Percentiles rank a stretch among this genome's conserved stretches.
Conservation (phyloP, 768 basidiomycete species). For the Lactifluus piperatus region DNA sequence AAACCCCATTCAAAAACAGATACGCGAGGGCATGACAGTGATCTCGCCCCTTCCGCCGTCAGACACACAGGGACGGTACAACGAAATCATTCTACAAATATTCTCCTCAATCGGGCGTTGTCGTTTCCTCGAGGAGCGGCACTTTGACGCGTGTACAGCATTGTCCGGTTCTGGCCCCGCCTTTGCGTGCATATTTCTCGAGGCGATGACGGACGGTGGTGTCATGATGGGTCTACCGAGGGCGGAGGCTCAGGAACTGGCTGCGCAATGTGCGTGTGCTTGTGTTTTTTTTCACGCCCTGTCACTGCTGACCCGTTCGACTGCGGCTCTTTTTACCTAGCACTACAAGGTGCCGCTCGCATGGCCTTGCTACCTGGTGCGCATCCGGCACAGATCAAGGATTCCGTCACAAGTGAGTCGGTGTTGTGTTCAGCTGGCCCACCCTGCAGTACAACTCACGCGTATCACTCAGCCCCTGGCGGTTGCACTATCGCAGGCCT, state of each 20-base stretch:
- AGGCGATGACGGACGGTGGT: conserved; percentile 98
- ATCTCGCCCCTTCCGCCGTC: conserved; percentile 62
- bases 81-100: conserved; percentile 75
- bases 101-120: conserved; percentile 97
- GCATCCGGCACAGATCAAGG: conserved; percentile 95
- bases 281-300: not conserved
- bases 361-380: conserved; percentile 86
- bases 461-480: conserved; percentile 63
- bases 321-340: conserved; percentile 32
- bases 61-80: conserved; percentile 47
- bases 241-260: conserved; percentile 87
- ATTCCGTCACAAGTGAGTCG: conserved; percentile 87
- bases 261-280: conserved; percentile 74
- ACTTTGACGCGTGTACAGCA: conserved; percentile 98
- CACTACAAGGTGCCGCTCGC: conserved; percentile 90
- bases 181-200: conserved; percentile 92
- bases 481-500: conserved; percentile 99
- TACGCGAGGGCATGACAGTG: conserved; percentile 98
- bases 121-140: conserved; percentile 94
- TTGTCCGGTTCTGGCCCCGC: conserved; percentile 95
- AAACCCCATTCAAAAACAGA: conserved; percentile 44
- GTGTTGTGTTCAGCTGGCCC: not conserved
- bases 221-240: conserved; percentile 99
- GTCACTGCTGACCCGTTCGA: not conserved
- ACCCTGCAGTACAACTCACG: not conserved